A percentile compares a stretch with the other conserved stretches of the same genome.
phyloP scores from a whole-genome alignment of 225 moss, liverwort and hornwort species.

The Polytrichum commune region DNA sequence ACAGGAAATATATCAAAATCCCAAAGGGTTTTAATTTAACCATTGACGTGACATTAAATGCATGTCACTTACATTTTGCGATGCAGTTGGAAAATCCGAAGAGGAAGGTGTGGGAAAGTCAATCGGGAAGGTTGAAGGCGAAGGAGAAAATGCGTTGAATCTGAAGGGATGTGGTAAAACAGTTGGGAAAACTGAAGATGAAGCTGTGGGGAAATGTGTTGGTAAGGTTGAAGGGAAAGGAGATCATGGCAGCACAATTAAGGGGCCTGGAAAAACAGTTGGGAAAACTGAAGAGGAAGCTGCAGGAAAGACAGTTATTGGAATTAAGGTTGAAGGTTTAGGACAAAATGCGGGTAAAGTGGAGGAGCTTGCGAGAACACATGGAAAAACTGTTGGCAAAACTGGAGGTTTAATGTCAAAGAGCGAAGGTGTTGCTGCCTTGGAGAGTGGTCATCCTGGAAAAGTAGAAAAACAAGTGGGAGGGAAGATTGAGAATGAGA shows the following conservation, averaged over 20 bases:
- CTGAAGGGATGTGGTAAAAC: conserved; percentile 8
- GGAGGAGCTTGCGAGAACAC: conserved; percentile 1
- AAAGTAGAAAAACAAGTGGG: no score
- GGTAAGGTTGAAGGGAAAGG: conserved; percentile 12
- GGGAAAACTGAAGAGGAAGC: conserved; percentile 6
- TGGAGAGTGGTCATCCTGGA: no score
- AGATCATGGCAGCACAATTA: background rate
- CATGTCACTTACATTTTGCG: no score
- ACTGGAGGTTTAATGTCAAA: no score
- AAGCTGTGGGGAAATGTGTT: conserved; percentile 16
- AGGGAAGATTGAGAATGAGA: no score
- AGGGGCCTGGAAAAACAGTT: background rate
- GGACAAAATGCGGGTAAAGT: background rate
- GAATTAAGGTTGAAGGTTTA: no score
- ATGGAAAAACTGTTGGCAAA: conserved; percentile 18
- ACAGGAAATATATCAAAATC: no score
- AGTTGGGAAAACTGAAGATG: conserved; percentile 22
- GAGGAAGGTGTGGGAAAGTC: conserved; percentile 10
- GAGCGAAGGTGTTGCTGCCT: no score
- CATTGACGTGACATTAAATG: no score
- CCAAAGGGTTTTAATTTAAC: no score
- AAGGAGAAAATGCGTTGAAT: background rate
- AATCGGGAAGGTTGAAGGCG: background rate
- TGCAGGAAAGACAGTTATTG: conserved; percentile 1
- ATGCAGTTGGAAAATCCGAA: conserved; percentile 12